Conservation (phyloP, 2,329 filamentous ascomycete genomes). For the Aspergillus eucalypticola region DNA sequence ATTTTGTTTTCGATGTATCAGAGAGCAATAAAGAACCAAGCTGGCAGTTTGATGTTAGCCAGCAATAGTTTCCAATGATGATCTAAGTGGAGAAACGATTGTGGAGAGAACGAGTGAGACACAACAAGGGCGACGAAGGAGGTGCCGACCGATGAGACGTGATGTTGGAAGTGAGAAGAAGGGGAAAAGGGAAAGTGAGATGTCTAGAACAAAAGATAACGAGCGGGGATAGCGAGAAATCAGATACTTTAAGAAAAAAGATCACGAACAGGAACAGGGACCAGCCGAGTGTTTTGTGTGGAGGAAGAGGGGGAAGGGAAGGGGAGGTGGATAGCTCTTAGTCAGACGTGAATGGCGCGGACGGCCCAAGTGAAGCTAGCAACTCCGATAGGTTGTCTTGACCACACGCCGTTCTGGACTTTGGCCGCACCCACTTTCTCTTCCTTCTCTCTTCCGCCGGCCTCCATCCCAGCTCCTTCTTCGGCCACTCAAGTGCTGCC, state of each 20-base stretch:
- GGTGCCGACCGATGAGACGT: background rate
- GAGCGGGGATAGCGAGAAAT: background rate
- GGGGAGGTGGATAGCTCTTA: background rate
- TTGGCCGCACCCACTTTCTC: background rate
- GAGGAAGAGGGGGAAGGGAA: background rate
- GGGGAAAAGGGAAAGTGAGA: conserved; percentile 2
- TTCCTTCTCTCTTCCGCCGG: no score
- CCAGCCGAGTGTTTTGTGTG: background rate
- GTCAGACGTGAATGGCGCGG: background rate
- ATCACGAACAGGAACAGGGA: background rate
- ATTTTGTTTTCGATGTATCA: background rate
- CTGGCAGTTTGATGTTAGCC: background rate
- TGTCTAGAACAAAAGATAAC: conserved; percentile 6
- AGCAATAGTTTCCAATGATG: background rate
- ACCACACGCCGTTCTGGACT: background rate
- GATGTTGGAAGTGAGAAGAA: background rate
- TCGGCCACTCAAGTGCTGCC: conserved; percentile 4
- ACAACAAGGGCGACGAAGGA: conserved; percentile 2
- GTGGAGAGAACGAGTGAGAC: conserved; percentile 1
- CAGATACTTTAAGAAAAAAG: background rate
- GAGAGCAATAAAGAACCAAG: background rate
- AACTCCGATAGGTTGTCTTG: background rate
- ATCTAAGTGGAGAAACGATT: background rate
- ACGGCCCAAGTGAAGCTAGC: background rate
- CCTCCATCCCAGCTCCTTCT: background rate